Base-by-base conservation (phyloP, 768 basidiomycete species). In the Flagelloscypha sp. region DNA sequence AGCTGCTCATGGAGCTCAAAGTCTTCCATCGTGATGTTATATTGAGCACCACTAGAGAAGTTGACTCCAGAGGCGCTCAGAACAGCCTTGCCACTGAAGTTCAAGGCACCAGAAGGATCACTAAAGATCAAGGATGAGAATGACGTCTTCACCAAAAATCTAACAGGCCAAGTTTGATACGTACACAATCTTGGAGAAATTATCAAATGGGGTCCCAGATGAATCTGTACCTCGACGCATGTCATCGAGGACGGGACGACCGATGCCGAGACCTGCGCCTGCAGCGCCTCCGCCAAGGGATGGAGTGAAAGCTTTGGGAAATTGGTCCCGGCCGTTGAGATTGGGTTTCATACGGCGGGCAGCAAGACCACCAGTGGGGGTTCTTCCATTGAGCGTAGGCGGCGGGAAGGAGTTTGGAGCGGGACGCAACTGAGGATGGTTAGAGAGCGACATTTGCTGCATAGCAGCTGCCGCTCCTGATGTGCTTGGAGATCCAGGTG, bases 31-130 rank as follows among this genome's bases (percentile, higher is more conserved):
- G 77, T 84, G 59, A 84, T 83, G 31, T 68, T 64, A 53, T 76
- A 82, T 5, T 72, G 75, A 20, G 70, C 61, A 7, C 83, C 82
- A 42, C 75, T 79, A 16, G 70, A 72, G 46, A 84, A 84, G 47
- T 84, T 76, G 24, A 84, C 82, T 27, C 81, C 82, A 18, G 72
- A 63, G 2, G 92, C 83, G 50, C 94, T 87, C 8, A 99, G 59
- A 24, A 98, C 76, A 4, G 95, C 95, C 54, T 97, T 98, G 35
- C 86, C 87, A 16, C 72, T 74, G 51, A 98, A 99, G 52, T 88
- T 90, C 47, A 99, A 80, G 0, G 80, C 79, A n/a, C 95, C 95
- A 2, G 88, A 92, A 0, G 93, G 90, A 63, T 99, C 94, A 42
- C 92, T 95, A 50, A 3, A 42, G 35, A 33, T 36, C 35, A 34